phyloP scores from a whole-genome alignment of 2,329 filamentous ascomycete species.

The Stenocarpella maydis region DNA sequence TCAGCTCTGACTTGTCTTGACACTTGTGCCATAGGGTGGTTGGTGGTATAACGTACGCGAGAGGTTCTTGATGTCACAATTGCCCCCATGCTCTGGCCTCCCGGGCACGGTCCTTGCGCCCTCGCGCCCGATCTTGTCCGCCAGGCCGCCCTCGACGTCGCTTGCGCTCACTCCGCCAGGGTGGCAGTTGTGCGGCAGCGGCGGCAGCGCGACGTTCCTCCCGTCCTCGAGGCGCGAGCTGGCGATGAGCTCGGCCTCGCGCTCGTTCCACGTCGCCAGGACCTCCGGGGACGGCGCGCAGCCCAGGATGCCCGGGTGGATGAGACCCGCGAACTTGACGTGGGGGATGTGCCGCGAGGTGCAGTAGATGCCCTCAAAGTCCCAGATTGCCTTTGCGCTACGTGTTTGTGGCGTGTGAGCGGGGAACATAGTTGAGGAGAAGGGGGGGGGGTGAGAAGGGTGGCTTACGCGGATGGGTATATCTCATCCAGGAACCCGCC shows the following conservation, averaged over 20 bases:
- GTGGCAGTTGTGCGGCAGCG: constrained; percentile 75
- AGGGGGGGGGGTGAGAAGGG: not conserved
- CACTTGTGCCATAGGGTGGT: not conserved
- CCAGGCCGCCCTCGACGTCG: constrained; percentile 55
- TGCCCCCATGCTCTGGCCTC: constrained; percentile 86
- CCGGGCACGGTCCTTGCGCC: constrained; percentile 88
- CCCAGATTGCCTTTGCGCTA: constrained; percentile 66
- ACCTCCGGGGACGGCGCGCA: constrained; percentile 84
- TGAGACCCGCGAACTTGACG: constrained; percentile 87
- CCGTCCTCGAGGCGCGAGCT: constrained; percentile 64
- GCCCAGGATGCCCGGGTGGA: constrained; percentile 90
- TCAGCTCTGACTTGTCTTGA: too few relatives aligned
- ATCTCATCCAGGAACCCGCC: constrained; percentile 89
- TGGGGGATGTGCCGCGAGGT: constrained; percentile 86
- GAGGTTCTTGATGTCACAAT: constrained; percentile 91
- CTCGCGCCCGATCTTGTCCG: constrained; percentile 74
- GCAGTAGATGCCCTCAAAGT: constrained; percentile 71
- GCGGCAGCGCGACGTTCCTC: constrained; percentile 79
- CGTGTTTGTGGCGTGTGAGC: not conserved
- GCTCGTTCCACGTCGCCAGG: constrained; percentile 82
- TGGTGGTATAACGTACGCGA: constrained; percentile 8
- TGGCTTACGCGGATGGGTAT: constrained; percentile 79
- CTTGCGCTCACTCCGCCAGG: constrained; percentile 66
- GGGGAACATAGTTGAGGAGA: accelerated
- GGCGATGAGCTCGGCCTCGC: constrained; percentile 81